Evolutionary conservation across 2,329 filamentous ascomycete genomes (phyloP).

Genomic region (Phialophora verrucosa): DNA sequence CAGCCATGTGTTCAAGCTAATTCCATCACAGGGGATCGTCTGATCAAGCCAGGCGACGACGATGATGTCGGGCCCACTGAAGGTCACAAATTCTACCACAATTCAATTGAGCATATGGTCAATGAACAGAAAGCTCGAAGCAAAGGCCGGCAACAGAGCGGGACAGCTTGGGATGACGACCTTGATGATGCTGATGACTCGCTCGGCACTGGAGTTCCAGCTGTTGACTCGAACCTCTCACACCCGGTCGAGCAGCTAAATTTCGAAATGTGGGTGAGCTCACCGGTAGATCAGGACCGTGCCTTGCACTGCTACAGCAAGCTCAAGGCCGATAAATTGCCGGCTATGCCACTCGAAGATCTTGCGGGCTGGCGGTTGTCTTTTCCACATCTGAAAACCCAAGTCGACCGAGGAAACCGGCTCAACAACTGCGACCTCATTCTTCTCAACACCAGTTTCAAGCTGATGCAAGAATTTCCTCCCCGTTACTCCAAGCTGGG

Average conservation of each 20-base stretch:
- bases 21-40: slow-evolving; percentile 27
- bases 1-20: slow-evolving; percentile 11
- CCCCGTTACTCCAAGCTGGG: slow-evolving; percentile 49
- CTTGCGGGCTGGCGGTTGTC: slow-evolving; percentile 48
- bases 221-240: background rate
- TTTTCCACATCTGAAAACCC: slow-evolving; percentile 49
- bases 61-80: slow-evolving; percentile 16
- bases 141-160: background rate
- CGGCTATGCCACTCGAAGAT: slow-evolving; percentile 49
- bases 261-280: slow-evolving; percentile 56
- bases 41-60: slow-evolving; percentile 29
- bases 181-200: slow-evolving; percentile 8
- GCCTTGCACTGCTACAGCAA: slow-evolving; percentile 53
- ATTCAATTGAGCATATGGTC: slow-evolving; percentile 36
- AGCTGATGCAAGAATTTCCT: slow-evolving; percentile 53
- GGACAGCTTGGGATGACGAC: slow-evolving; percentile 14
- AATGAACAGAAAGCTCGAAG: slow-evolving; percentile 25
- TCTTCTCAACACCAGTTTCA: slow-evolving; percentile 51
- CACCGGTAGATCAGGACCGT: slow-evolving; percentile 46
- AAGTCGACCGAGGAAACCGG: slow-evolving; percentile 45
- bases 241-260: slow-evolving; percentile 43
- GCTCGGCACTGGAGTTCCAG: background rate
- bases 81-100: slow-evolving; percentile 34
- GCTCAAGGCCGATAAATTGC: slow-evolving; percentile 48
- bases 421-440: slow-evolving; percentile 51